These are phyloP conservation scores for Rhododendron kiyosumense DNA, from an alignment of 148 eudicot genomes.

Conservation along the genomic window DNA sequence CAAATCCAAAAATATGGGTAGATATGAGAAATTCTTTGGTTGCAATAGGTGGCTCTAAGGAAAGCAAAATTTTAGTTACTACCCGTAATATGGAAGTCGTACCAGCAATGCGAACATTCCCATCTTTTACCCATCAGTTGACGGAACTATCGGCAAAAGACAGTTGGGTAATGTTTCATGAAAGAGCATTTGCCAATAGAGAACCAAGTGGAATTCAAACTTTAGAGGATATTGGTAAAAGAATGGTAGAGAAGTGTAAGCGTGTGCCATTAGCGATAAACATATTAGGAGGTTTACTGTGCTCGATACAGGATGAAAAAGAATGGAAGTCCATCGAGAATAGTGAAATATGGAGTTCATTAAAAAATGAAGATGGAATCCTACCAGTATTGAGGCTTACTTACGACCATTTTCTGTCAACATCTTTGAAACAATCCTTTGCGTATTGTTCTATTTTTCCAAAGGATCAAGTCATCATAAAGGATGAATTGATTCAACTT, in stretches of 20 bases:
- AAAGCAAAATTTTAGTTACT: background rate
- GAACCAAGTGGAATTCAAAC: background rate
- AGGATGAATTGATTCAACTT: background rate
- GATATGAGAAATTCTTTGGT: background rate
- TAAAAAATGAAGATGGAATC: background rate
- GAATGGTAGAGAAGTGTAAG: constrained; percentile 13
- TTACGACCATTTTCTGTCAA: constrained; percentile 11
- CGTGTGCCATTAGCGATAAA: constrained; percentile 19
- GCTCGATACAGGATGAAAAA: background rate
- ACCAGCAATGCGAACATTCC: background rate
- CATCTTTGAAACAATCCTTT: constrained; percentile 17
- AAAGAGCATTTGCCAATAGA: background rate
- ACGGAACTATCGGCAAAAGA: background rate
- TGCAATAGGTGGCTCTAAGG: background rate
- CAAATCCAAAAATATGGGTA: background rate
- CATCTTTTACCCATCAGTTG: background rate
- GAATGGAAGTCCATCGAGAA: constrained; percentile 2
- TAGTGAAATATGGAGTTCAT: background rate
- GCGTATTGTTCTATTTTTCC: background rate
- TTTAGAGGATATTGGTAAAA: background rate
- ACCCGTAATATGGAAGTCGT: background rate
- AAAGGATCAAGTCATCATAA: background rate
- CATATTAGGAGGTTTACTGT: background rate
- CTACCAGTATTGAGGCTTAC: background rate
- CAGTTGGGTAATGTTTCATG: constrained; percentile 7